These are phyloP conservation scores for Kodamaea ohmeri DNA, from an alignment of 1,139 yeast genomes.

Conservation along the genomic window DNA sequence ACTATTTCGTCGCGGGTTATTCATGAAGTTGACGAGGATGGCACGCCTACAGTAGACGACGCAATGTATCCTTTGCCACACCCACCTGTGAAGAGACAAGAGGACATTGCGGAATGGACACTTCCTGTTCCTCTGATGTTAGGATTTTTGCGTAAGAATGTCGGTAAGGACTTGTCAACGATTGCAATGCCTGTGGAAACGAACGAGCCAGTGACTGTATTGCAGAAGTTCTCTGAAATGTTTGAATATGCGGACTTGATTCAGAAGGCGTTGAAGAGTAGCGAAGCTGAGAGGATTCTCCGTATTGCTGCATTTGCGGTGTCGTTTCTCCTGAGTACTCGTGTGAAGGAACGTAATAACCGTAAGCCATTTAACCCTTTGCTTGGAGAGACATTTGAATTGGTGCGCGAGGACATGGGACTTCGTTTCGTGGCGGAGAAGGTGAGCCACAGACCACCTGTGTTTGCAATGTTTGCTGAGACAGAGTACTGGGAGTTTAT, in stretches of 20 bases:
- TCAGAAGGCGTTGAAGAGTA: constrained; percentile 52
- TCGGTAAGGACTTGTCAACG: constrained; percentile 84
- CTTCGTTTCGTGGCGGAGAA: constrained; percentile 73
- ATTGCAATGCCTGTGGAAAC: constrained; percentile 93
- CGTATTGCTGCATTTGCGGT: constrained; percentile 82
- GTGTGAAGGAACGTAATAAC: constrained; percentile 70
- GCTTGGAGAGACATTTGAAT: constrained; percentile 82
- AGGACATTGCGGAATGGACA: constrained; percentile 57
- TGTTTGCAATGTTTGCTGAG: constrained; percentile 78
- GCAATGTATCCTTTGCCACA: constrained; percentile 65
- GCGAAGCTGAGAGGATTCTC: constrained; percentile 58
- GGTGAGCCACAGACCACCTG: constrained; percentile 78
- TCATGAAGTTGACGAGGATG: background rate
- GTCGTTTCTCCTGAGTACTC: constrained; percentile 63
- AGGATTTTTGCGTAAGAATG: constrained; percentile 79
- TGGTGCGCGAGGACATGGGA: constrained; percentile 75
- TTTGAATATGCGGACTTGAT: constrained; percentile 73
- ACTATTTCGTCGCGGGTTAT: background rate
- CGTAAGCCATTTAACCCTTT: constrained; percentile 94
- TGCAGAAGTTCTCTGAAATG: constrained; percentile 76
- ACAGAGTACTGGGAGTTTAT: constrained; percentile 71
- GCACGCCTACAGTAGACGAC: constrained; percentile 5
- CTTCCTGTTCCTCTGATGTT: constrained; percentile 80
- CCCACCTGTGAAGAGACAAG: constrained; percentile 50
- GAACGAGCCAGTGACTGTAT: constrained; percentile 83